Conservation (phyloP, 257 asterid genomes). For the Solanum neorickii region DNA sequence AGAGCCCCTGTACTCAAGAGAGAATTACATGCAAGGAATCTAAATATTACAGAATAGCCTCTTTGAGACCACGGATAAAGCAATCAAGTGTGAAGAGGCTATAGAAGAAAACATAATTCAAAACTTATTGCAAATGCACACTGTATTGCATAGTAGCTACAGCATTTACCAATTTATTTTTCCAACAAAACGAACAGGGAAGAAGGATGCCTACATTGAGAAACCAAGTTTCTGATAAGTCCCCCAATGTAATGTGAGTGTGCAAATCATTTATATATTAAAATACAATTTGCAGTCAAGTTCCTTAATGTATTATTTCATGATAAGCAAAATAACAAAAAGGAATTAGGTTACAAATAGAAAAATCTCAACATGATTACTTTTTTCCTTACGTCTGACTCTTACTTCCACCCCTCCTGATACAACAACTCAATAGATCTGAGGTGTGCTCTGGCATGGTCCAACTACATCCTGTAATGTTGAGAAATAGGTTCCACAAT, state of each 20-base stretch:
- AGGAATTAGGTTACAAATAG: neutral
- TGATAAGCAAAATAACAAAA: neutral
- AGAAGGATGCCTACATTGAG: neutral
- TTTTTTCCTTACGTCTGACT: neutral
- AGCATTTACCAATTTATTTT: neutral
- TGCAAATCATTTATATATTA: neutral
- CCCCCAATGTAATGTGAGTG: neutral
- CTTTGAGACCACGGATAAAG: neutral
- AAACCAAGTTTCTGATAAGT: neutral
- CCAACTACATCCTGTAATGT: neutral
- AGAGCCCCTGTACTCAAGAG: neutral
- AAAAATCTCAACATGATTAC: neutral
- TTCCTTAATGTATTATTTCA: neutral
- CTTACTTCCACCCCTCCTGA: neutral
- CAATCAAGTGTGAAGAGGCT: neutral
- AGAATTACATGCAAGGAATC: neutral
- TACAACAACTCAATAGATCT: neutral
- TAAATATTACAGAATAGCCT: neutral
- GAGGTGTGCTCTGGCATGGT: neutral
- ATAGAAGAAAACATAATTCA: neutral
- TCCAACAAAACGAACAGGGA: neutral
- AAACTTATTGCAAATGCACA: neutral
- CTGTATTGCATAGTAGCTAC: neutral
- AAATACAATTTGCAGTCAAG: neutral
- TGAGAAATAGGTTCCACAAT: neutral